Evolutionary conservation across 192 early-diverging fungal genomes (phyloP).

Genomic region (Obelidium mucronatum): DNA sequence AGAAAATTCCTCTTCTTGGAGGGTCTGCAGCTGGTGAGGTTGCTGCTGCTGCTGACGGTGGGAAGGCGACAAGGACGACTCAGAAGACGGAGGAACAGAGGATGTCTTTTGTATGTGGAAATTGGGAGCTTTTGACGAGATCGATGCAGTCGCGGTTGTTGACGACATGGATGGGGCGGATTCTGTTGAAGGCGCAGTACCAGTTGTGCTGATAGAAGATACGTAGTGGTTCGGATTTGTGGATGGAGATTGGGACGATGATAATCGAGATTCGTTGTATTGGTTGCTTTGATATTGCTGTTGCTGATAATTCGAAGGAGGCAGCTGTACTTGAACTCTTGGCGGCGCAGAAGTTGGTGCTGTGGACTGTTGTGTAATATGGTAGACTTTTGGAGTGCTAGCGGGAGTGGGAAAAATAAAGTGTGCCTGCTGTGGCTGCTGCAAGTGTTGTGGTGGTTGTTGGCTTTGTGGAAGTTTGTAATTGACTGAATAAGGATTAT

Average conservation of each 20-base stretch:
- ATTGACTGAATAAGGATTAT: not conserved
- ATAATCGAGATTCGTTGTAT: too few species aligned
- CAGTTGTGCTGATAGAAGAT: too few species aligned
- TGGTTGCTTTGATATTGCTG: too few species aligned
- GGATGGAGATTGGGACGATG: too few species aligned
- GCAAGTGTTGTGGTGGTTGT: constrained; percentile 1
- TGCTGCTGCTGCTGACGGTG: not conserved
- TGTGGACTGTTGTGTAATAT: too few species aligned
- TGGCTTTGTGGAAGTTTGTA: not conserved
- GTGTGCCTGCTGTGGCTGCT: constrained; percentile 10
- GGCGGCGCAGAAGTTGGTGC: too few species aligned
- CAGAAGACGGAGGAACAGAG: not conserved
- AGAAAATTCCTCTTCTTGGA: not conserved
- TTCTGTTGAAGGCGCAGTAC: too few species aligned
- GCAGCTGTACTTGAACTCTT: too few species aligned
- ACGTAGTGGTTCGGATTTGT: too few species aligned
- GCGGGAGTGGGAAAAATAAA: not conserved
- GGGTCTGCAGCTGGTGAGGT: not conserved
- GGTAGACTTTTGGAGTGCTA: not conserved
- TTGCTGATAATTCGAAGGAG: too few species aligned
- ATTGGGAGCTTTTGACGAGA: not conserved
- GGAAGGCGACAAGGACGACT: not conserved
- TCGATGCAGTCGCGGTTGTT: not conserved
- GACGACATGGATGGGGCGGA: not conserved
- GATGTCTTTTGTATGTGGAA: not conserved